Evolutionary conservation across 2,329 filamentous ascomycete genomes (phyloP).

Genomic region (Penicillium paneum): DNA sequence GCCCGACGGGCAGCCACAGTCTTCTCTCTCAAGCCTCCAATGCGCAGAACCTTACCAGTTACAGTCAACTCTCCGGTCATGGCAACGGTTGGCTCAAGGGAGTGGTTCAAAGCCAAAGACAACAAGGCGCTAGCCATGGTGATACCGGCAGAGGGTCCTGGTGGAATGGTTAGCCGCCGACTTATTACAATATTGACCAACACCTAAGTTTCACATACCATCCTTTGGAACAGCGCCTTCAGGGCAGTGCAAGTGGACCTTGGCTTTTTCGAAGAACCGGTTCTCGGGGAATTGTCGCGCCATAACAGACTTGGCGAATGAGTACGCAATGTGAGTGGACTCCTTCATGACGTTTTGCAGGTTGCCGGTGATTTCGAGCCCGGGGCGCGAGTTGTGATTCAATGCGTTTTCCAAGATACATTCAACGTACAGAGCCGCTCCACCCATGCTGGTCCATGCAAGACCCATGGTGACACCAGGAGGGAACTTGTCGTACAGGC

Average conservation of each 20-base stretch:
- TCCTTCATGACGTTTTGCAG: slow-evolving; percentile 98
- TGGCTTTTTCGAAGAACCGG: slow-evolving; percentile 92
- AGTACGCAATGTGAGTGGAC: slow-evolving; percentile 91
- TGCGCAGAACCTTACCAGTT: slow-evolving; percentile 92
- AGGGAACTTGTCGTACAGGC: slow-evolving; percentile 89
- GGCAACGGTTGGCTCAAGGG: slow-evolving; percentile 80
- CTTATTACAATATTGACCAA: slow-evolving; percentile 1
- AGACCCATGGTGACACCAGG: slow-evolving; percentile 96
- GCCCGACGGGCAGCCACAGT: slow-evolving; percentile 91
- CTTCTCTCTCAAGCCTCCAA: slow-evolving; percentile 93
- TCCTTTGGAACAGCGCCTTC: slow-evolving; percentile 97
- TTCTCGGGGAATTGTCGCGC: slow-evolving; percentile 83
- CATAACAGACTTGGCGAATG: slow-evolving; percentile 87
- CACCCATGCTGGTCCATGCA: slow-evolving; percentile 96
- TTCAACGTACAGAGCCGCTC: slow-evolving; percentile 94
- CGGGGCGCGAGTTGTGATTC: slow-evolving; percentile 67
- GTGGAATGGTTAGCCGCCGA: slow-evolving; percentile 11
- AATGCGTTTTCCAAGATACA: slow-evolving; percentile 87
- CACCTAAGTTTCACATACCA: slow-evolving; percentile 45
- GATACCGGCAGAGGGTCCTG: slow-evolving; percentile 79
- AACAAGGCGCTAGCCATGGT: slow-evolving; percentile 96
- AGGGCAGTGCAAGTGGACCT: slow-evolving; percentile 91
- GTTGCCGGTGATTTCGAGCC: slow-evolving; percentile 89
- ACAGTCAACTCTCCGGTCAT: slow-evolving; percentile 98
- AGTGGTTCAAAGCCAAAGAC: slow-evolving; percentile 74